Percentiles rank a stretch among this genome's conserved stretches.
These are phyloP conservation scores for Cryptococcus hybrid DNA, from an alignment of 1,284 basidiomycete species.

Conservation along the genomic window DNA sequence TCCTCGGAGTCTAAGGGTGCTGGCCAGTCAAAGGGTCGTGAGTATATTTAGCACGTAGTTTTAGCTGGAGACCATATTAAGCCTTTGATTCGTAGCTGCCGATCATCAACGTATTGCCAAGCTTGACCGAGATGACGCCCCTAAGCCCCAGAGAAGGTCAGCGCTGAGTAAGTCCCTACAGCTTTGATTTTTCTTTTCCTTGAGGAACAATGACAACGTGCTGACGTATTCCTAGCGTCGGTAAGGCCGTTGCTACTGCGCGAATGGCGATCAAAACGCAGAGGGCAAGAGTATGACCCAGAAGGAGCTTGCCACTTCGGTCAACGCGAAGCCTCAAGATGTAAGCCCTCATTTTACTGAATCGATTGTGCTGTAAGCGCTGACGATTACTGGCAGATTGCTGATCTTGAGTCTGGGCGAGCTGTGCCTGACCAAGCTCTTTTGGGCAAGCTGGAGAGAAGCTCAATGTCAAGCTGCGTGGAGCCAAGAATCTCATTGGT, in stretches of 20 bases:
- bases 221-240: slow-evolving; percentile 32
- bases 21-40: slow-evolving; percentile 33
- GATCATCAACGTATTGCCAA: slow-evolving; percentile 94
- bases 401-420: slow-evolving; percentile 83
- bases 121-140: slow-evolving; percentile 93
- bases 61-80: slow-evolving; percentile 11
- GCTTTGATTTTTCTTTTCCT: neutral
- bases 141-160: slow-evolving; percentile 89
- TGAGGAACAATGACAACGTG: neutral
- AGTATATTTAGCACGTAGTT: slow-evolving; percentile 12
- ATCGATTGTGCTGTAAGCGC: neutral
- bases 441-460: slow-evolving; percentile 86
- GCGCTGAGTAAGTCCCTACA: slow-evolving; percentile 35
- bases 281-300: slow-evolving; percentile 61
- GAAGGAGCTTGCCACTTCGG: slow-evolving; percentile 81
- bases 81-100: slow-evolving; percentile 52
- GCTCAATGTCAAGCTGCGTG: slow-evolving; percentile 89
- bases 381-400: slow-evolving; percentile 28
- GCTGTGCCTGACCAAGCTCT: slow-evolving; percentile 90
- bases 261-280: slow-evolving; percentile 60
- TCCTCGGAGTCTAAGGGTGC: slow-evolving; percentile 52
- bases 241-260: slow-evolving; percentile 76
- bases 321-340: slow-evolving; percentile 51
- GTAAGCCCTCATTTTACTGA: slow-evolving; percentile 25
- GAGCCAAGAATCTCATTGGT: slow-evolving; percentile 54